Conservation (phyloP, 306 rosid species). For the Casuarina glauca region DNA sequence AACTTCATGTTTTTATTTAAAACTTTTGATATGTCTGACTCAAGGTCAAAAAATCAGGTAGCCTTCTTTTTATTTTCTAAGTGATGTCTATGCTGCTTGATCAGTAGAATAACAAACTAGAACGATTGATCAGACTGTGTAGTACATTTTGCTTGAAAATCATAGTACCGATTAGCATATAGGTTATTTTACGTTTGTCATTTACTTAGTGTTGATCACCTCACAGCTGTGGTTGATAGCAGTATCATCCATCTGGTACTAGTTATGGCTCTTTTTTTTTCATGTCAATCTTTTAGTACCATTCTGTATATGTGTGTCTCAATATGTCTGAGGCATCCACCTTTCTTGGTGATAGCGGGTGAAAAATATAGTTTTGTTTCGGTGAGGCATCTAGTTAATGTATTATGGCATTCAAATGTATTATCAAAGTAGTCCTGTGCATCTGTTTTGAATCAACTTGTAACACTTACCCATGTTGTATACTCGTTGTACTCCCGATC, state of each 20-base stretch:
- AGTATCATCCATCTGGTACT: neutral
- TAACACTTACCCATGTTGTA: too few relatives aligned
- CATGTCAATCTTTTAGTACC: neutral
- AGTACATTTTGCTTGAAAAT: neutral
- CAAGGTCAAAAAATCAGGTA: neutral
- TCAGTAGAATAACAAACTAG: neutral
- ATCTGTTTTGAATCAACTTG: too few relatives aligned
- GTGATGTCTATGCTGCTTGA: neutral
- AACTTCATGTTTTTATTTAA: constrained; percentile 1
- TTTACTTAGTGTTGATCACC: neutral
- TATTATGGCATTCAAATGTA: neutral
- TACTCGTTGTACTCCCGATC: too few relatives aligned
- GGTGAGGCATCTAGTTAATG: neutral
- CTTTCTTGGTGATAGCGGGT: neutral
- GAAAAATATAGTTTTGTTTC: too few relatives aligned
- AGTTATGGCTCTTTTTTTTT: neutral
- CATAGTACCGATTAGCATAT: neutral
- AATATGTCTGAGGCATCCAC: neutral
- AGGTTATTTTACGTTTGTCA: neutral
- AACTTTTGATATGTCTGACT: neutral
- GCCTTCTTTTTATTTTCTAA: neutral
- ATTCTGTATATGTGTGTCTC: neutral
- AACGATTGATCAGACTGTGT: neutral
- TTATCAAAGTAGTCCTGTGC: too few relatives aligned
- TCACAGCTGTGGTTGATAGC: neutral